Conservation (phyloP, 1,139 yeast genomes). For the Yarrowia galli region DNA sequence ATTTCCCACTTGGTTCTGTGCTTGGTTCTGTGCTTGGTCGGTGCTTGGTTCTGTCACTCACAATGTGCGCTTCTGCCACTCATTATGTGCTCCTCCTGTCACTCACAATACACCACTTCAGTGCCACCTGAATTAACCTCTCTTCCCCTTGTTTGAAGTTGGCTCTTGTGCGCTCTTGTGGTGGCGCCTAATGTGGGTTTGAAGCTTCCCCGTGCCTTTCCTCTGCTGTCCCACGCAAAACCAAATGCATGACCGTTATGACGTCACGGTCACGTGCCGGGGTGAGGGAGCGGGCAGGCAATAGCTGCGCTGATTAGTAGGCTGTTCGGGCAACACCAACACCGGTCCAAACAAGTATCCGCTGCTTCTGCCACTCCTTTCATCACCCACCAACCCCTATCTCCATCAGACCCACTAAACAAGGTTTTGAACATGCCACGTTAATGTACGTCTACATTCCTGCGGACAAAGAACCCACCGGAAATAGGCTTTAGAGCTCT, state of each 20-base stretch:
- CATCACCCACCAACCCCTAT: not conserved
- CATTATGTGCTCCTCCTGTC: too few species aligned
- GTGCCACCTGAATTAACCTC: too few species aligned
- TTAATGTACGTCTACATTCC: conserved; percentile 36
- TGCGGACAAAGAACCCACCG: not conserved
- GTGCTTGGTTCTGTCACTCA: too few species aligned
- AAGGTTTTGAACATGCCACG: conserved; percentile 31
- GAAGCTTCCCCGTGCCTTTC: conserved; percentile 33
- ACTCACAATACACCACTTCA: too few species aligned
- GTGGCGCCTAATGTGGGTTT: conserved; percentile 9
- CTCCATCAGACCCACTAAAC: conserved; percentile 27
- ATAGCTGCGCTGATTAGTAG: too few species aligned
- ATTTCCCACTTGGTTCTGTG: too few species aligned
- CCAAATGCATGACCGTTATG: conserved; percentile 33
- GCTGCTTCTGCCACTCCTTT: not conserved
- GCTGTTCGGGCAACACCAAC: too few species aligned
- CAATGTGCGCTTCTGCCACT: too few species aligned
- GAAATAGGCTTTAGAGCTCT: conserved; percentile 9
- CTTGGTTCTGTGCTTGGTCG: too few species aligned
- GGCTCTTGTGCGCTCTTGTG: not conserved
- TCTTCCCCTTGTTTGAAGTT: conserved; percentile 4
- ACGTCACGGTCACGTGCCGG: conserved; percentile 20
- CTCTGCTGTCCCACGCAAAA: conserved; percentile 35
- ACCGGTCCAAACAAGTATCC: too few species aligned
- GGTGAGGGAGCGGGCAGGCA: too few species aligned